phyloP scores from a whole-genome alignment of 768 basidiomycete species.

The Tricholoma matsutake region DNA sequence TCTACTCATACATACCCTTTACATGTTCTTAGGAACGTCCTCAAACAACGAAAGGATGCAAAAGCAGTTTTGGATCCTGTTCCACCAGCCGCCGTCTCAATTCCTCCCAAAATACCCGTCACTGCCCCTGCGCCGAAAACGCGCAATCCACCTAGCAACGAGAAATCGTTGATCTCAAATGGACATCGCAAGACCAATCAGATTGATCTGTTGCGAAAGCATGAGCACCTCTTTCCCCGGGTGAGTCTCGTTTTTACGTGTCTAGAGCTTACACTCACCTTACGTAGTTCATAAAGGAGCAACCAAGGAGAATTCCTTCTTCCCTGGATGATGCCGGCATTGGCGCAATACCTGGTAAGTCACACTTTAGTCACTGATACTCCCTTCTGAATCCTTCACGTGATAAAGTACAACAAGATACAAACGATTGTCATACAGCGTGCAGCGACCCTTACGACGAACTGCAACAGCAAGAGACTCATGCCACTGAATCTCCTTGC shows the following conservation, averaged over 20 bases:
- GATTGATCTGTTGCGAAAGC: neutral
- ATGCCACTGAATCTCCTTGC: neutral
- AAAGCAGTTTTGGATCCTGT: slow-evolving; percentile 1
- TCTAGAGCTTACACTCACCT: neutral
- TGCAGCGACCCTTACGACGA: neutral
- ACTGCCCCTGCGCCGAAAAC: neutral
- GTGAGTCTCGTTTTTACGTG: neutral
- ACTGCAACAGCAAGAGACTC: neutral
- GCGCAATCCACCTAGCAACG: neutral
- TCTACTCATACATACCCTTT: neutral
- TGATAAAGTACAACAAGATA: neutral
- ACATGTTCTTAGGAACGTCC: slow-evolving; percentile 32
- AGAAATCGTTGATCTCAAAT: neutral
- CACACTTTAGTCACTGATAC: neutral
- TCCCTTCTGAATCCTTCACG: neutral
- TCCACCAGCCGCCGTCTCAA: neutral
- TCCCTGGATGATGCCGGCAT: slow-evolving; percentile 9
- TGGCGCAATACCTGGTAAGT: slow-evolving; percentile 14
- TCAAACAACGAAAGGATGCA: slow-evolving; percentile 43
- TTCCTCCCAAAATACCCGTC: neutral
- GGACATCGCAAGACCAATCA: neutral
- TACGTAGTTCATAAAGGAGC: neutral
- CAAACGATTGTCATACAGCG: slow-evolving; percentile 1
- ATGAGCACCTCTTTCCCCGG: neutral
- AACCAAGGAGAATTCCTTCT: neutral